Evolutionary conservation across 192 early-diverging fungal species (phyloP).

Genomic region (Coemansia sp.): DNA sequence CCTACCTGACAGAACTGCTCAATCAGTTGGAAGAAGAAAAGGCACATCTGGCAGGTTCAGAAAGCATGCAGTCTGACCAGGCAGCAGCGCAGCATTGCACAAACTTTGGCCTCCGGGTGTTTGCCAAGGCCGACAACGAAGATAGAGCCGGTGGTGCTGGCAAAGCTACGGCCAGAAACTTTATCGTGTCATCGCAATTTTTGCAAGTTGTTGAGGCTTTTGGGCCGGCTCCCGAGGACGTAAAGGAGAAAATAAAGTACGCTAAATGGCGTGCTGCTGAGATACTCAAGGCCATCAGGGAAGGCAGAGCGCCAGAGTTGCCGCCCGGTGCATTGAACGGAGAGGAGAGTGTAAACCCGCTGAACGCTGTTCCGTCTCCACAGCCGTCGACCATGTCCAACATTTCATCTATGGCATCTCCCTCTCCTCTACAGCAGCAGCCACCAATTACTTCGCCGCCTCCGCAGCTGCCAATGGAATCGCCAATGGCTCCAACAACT

Average conservation of each 20-base stretch:
- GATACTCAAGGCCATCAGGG: conserved; percentile 85
- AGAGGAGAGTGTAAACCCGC: conserved; percentile 22
- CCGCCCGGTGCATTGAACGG: conserved; percentile 23
- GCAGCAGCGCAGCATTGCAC: conserved; percentile 79
- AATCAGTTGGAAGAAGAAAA: conserved; percentile 82
- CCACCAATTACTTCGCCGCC: neutral
- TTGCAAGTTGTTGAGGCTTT: conserved; percentile 83
- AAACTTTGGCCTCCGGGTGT: conserved; percentile 88
- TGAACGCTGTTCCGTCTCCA: neutral
- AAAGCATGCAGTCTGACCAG: conserved; percentile 70
- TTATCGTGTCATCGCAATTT: conserved; percentile 86
- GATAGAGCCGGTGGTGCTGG: conserved; percentile 74
- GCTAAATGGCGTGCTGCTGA: conserved; percentile 94
- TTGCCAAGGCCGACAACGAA: conserved; percentile 87
- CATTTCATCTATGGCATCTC: neutral
- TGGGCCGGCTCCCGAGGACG: conserved; percentile 67
- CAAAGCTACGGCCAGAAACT: conserved; percentile 85
- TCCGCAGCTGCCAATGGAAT: neutral
- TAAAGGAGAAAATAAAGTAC: conserved; percentile 86
- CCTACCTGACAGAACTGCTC: conserved; percentile 65
- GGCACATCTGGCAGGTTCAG: conserved; percentile 56
- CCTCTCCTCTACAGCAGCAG: neutral
- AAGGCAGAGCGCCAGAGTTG: conserved; percentile 68
- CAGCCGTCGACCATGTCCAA: neutral
- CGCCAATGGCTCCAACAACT: neutral